Evolutionary conservation across 148 eudicot genomes (phyloP).

Genomic region (Simmondsia chinensis): DNA sequence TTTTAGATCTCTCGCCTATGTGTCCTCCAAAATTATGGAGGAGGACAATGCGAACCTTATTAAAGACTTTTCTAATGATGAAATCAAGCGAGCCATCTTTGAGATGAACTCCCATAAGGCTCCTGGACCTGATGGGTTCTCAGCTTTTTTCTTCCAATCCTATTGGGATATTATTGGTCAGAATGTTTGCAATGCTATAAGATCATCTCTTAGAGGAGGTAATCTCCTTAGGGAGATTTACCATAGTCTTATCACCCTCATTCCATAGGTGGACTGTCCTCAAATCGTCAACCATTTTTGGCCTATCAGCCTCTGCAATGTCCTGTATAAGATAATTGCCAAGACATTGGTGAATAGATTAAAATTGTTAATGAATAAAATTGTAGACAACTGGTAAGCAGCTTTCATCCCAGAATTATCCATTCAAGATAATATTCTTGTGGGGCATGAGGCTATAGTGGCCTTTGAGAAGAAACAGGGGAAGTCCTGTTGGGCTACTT

Average conservation of each 20-base stretch:
- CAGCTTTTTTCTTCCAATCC: neutral
- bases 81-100: neutral
- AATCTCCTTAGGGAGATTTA: neutral
- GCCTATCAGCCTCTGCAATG: no score
- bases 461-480: neutral
- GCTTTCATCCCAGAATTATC: neutral
- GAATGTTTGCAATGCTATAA: neutral
- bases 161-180: neutral
- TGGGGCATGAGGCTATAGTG: no score
- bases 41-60: no score
- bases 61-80: no score
- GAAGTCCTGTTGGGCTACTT: neutral
- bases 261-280: neutral
- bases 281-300: neutral
- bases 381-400: neutral
- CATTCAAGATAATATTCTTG: neutral
- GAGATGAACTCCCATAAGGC: neutral
- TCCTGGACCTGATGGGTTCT: neutral
- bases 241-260: no score
- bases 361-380: neutral
- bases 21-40: no score
- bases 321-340: neutral
- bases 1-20: no score
- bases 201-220: neutral
- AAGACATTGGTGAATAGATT: neutral